Evolutionary conservation across 495 filamentous ascomycete species (phyloP).

Genomic region (Neurospora cerealis): DNA sequence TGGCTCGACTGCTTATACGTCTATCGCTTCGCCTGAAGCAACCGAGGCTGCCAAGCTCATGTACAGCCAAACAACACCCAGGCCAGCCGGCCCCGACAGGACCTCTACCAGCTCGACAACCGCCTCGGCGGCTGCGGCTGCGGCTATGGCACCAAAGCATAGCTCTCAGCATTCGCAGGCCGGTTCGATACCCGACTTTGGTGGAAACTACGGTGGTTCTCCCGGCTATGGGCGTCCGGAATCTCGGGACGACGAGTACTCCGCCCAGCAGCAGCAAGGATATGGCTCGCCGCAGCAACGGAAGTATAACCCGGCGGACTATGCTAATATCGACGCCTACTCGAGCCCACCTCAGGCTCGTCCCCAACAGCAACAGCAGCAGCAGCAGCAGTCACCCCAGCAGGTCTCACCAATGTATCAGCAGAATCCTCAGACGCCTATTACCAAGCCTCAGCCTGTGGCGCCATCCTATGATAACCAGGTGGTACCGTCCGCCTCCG

Average conservation of each 20-base stretch:
- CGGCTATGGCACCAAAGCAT: constrained; percentile 31
- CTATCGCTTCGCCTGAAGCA: constrained; percentile 33
- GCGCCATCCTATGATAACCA: constrained; percentile 23
- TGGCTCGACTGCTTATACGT: constrained; percentile 22
- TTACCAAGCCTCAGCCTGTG: constrained; percentile 29
- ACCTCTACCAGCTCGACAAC: constrained; percentile 28
- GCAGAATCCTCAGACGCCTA: constrained; percentile 9
- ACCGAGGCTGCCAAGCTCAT: constrained; percentile 42
- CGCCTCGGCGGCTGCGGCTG: constrained; percentile 38
- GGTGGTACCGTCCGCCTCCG: constrained; percentile 17
- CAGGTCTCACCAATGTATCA: constrained; percentile 11
- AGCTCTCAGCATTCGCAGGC: constrained; percentile 15
- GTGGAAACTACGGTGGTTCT: constrained; percentile 28
- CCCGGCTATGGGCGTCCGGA: constrained; percentile 27
- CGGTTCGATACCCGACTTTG: constrained; percentile 27
- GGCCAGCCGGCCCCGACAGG: constrained; percentile 29
- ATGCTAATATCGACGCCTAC: constrained; percentile 49
- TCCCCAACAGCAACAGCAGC: constrained; percentile 28
- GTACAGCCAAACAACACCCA: constrained; percentile 41
- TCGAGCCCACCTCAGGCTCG: constrained; percentile 31
- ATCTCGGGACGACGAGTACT: constrained; percentile 36
- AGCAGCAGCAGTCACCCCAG: constrained; percentile 30
- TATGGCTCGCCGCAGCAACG: constrained; percentile 44
- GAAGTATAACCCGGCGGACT: constrained; percentile 64
- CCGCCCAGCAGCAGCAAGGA: constrained; percentile 36